Base-by-base conservation (phyloP, 2,329 filamentous ascomycete species). In the Ophiocordyceps camponoti-saundersi region DNA sequence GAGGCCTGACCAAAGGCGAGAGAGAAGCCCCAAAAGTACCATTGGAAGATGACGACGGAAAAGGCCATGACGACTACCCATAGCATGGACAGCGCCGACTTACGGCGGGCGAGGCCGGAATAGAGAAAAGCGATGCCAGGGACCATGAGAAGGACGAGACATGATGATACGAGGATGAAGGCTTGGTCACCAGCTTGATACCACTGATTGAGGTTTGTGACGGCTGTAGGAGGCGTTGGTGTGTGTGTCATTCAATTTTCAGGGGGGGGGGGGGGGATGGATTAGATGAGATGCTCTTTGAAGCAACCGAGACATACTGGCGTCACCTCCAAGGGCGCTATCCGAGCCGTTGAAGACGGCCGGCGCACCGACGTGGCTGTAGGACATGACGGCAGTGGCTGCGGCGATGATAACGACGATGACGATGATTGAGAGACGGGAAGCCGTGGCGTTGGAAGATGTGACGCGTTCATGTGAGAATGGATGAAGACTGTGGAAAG, bases 21-120 rank as follows among this genome's bases (percentile, higher is more conserved):
- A 12, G 84, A 90, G 64, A 90, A 94, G 44, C 87, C 87, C 87
- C 87, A 94, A 70, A 94, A 90, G 70, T 93, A 94, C 87, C 88
- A 95, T 60, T 94, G 86, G 66, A 94, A 93, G 45, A 79, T 81
- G 50, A 88, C 78, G 53, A 93, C 78, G 12, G 78, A 84, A 4
- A 82, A 77, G 16, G 85, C 81, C 68, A 94, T 82, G 68, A 94
- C 76, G 15, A 85, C 85, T 4, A 94, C 73, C 74, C 85, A 89
- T 62, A 94, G 82, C 51, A 95, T 73, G 18, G 86, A 85, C 47
- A 95, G 72, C 4, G 88, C 88, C 0, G 86, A 93, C 69, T 94
- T 95, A 62, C 88, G 79, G 48, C 87, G 80, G 16, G 88, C 86
- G 16, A 94, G 80, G 52, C 87, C 88, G 42, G 85, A 90, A 71